These are phyloP conservation scores for Polygonum aviculare DNA, from an alignment of 148 eudicot genomes.

Conservation along the genomic window DNA sequence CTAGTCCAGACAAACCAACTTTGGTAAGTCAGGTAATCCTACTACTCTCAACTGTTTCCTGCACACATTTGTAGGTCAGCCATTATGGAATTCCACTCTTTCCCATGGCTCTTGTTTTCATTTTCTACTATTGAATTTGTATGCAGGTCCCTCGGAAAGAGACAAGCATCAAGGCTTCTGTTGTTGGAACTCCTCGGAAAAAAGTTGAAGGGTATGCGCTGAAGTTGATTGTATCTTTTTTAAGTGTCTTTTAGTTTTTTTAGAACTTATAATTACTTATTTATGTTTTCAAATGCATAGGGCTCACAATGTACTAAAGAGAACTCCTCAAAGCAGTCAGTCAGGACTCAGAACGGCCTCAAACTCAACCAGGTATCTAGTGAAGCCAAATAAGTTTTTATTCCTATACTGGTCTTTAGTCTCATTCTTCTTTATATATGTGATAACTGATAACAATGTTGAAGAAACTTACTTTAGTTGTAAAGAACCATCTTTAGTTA, in stretches of 20 bases:
- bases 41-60: background rate
- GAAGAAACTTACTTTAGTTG: background rate
- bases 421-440: background rate
- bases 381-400: conserved; percentile 16
- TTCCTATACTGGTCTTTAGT: background rate
- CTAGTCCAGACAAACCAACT: conserved; percentile 27
- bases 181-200: conserved; percentile 28
- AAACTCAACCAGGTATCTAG: conserved; percentile 36
- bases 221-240: background rate
- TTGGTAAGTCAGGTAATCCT: conserved; percentile 34
- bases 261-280: background rate
- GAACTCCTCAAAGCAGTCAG: conserved; percentile 37
- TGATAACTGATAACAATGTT: background rate
- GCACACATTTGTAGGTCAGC: background rate
- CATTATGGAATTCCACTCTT: background rate
- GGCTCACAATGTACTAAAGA: conserved; percentile 37
- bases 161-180: conserved; percentile 35
- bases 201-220: conserved; percentile 50
- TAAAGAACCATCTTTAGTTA: background rate
- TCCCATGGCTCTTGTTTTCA: background rate
- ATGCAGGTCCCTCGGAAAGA: conserved; percentile 36
- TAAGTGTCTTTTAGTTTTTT: background rate
- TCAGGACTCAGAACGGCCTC: conserved; percentile 42
- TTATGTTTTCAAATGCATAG: conserved; percentile 21
- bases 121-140: background rate